Base-by-base conservation (phyloP, 2,329 filamentous ascomycete genomes). In the Apiospora malaysiana region DNA sequence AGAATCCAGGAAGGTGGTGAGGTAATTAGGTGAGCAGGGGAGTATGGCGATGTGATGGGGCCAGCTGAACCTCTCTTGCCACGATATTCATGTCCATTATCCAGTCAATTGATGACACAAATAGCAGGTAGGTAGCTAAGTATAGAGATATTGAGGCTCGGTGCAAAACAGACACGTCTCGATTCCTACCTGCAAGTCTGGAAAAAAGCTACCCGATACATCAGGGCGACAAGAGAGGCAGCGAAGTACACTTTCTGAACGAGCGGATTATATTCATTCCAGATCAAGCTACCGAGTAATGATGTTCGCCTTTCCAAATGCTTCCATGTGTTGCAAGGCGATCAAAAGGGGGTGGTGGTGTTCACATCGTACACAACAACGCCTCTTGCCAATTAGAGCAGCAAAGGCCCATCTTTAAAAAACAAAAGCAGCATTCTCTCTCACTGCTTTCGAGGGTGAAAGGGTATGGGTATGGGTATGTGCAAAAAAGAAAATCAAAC, bases 401-500 rank as follows among this genome's bases (percentile, higher is more conserved):
- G 32, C 56, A 63, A 40, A 63, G 27, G 56, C 56, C 56, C 27
- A 40, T 63, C 56, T n/a, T 59, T 40, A 40, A 18, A 40, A 63
- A 37, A 63, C 32, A 23, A 63, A 63, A 63, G 56, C 56, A 63
- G 56, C 56, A 63, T 37, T 32, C 32, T 32, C 16, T 63, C 56
- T n/a, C 56, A 63, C 56, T 63, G 56, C 56, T 40, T 40, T 21
- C 32, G 10, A 59, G 56, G 56, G 32, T n/a, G 56, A 40, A 63
- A 40, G 56, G 56, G 56, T 63, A 63, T 63, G 56, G 56, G 56
- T 63, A 63, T 63, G 74, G 74, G 75, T 75, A 75, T 76, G 74
- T 75, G 74, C 73, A 74, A 72, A 71, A 75, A 71, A 66, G 72
- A 66, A 68, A 68, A 68, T 27, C 70, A 74, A 70, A 72, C 70